Percentiles rank a stretch among this genome's conserved stretches.
These are phyloP conservation scores for Pichia gijzeniarum DNA, from an alignment of 805 yeast species.

Conservation along the genomic window DNA sequence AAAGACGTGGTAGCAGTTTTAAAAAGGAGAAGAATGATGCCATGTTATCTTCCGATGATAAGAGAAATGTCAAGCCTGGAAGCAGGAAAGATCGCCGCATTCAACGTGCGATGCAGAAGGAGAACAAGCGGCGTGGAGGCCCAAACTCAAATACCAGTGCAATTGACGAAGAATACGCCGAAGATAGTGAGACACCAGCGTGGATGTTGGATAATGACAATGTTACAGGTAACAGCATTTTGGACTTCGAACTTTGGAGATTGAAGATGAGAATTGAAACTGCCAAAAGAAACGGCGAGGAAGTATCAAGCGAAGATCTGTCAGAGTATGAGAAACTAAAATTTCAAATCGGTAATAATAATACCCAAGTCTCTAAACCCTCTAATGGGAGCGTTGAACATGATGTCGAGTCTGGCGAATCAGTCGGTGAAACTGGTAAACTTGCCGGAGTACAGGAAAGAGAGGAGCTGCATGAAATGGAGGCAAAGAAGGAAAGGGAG, in stretches of 20 bases:
- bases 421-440: no score
- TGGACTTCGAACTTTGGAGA: conserved; percentile 58
- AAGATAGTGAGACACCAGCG: conserved; percentile 20
- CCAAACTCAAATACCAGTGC: conserved; percentile 2
- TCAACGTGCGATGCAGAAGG: conserved; percentile 16
- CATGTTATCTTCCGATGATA: not conserved
- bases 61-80: not conserved
- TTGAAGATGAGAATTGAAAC: conserved; percentile 46
- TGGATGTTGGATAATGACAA: conserved; percentile 33
- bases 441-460: not conserved
- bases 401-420: not conserved
- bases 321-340: conserved; percentile 29
- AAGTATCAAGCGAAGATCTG: conserved; percentile 21
- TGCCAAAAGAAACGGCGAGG: conserved; percentile 40
- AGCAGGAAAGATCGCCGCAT: conserved; percentile 8
- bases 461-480: not conserved
- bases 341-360: conserved; percentile 21
- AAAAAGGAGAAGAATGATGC: conserved; percentile 1
- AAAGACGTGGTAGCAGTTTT: conserved; percentile 3
- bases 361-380: not conserved
- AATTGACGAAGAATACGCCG: conserved; percentile 15
- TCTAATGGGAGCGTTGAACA: not conserved
- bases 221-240: conserved; percentile 43
- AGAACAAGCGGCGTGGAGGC: conserved; percentile 20
- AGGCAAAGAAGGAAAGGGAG: not conserved